Percentiles rank a stretch among this genome's conserved stretches.
These are phyloP conservation scores for Balamuthia mandrillaris DNA, from an alignment of 208 protist species.

Conservation along the genomic window DNA sequence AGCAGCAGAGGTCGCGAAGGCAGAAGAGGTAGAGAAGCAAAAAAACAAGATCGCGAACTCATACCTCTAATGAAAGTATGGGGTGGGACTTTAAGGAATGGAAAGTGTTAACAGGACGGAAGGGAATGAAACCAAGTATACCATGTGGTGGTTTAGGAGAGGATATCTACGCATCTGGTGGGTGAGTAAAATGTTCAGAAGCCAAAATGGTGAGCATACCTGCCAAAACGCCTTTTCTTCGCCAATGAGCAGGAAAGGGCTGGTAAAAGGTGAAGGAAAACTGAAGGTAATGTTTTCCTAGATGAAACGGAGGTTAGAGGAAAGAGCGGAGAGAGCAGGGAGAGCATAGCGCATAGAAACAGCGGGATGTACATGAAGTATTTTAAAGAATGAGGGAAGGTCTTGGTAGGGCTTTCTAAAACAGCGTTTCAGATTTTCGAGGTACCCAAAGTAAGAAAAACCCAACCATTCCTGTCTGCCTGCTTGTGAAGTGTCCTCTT, in stretches of 20 bases:
- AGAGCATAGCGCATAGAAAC: neutral
- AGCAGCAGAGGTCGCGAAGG: neutral
- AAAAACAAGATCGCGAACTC: neutral
- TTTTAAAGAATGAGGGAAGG: neutral
- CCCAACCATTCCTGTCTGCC: neutral
- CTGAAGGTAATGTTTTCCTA: neutral
- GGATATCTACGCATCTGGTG: neutral
- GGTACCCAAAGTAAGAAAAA: neutral
- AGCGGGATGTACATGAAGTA: neutral
- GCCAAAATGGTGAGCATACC: neutral
- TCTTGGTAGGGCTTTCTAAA: neutral
- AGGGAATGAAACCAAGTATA: neutral
- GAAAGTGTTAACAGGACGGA: neutral
- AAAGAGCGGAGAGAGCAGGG: neutral
- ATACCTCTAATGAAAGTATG: neutral
- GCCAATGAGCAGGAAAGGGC: neutral
- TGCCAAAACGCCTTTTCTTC: conserved; percentile 29
- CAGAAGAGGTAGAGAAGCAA: neutral
- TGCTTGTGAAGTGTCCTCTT: no score
- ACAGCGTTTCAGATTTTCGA: conserved; percentile 5
- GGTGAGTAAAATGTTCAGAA: neutral
- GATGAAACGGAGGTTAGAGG: neutral
- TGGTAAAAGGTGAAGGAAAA: neutral
- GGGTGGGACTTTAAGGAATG: conserved; percentile 7
- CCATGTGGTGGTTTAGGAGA: neutral